A percentile compares a stretch with the other conserved stretches of the same genome.
These are phyloP conservation scores for Pilatotrama ljubarskyi DNA, from an alignment of 768 basidiomycete genomes.

Conservation along the genomic window DNA sequence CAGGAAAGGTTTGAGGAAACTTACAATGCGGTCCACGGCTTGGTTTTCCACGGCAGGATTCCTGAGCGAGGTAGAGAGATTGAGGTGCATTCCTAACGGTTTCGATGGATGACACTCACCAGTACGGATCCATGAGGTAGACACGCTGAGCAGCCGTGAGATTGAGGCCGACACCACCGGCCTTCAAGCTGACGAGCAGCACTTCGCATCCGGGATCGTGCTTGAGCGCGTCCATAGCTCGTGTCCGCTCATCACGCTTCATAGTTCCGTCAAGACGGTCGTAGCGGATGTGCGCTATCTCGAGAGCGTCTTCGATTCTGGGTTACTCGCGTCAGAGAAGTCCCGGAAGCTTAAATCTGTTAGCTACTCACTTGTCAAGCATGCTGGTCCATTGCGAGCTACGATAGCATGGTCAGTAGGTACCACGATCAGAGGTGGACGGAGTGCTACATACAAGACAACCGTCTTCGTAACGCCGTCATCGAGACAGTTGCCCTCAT, in stretches of 20 bases:
- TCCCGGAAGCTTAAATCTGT: constrained; percentile 2
- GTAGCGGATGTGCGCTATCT: constrained; percentile 79
- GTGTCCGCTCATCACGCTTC: constrained; percentile 91
- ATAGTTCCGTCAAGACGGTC: constrained; percentile 96
- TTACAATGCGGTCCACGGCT: constrained; percentile 94
- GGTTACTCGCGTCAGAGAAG: constrained; percentile 2
- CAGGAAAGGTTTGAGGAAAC: constrained; percentile 31
- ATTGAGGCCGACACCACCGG: constrained; percentile 96
- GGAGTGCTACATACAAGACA: constrained; percentile 74
- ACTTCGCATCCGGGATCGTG: constrained; percentile 90
- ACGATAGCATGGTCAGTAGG: constrained; percentile 4
- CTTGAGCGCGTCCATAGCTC: constrained; percentile 91
- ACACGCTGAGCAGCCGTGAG: constrained; percentile 92
- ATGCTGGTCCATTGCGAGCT: constrained; percentile 95
- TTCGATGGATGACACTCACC: constrained; percentile 45
- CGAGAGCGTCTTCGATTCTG: constrained; percentile 88
- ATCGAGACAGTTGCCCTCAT: constrained; percentile 66
- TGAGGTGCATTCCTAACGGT: constrained; percentile 4
- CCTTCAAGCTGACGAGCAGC: constrained; percentile 91
- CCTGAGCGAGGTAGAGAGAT: constrained; percentile 45
- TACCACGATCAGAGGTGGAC: constrained; percentile 13
- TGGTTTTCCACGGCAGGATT: constrained; percentile 98
- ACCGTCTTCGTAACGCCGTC: constrained; percentile 84
- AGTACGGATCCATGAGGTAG: constrained; percentile 97
- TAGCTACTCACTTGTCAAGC: constrained; percentile 87